phyloP scores from a whole-genome alignment of 306 rosid genomes.

The Alnus rubra region DNA sequence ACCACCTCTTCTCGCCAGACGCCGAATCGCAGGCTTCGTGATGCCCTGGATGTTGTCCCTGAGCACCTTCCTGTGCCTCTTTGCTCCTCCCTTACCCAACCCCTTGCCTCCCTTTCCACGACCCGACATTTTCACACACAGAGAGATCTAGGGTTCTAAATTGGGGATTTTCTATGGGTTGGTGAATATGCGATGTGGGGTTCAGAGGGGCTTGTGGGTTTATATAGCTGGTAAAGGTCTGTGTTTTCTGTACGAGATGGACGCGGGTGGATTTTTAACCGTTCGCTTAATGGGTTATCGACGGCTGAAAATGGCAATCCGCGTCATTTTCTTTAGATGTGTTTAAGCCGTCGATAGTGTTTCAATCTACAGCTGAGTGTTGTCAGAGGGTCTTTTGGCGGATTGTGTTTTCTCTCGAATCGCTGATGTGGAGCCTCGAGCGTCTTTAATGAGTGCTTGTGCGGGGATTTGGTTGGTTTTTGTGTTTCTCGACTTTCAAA shows the following conservation, averaged over 20 bases:
- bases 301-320: conserved; percentile 1
- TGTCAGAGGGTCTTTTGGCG: not conserved
- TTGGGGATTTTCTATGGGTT: accelerated
- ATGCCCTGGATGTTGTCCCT: conserved; percentile 45
- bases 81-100: conserved; percentile 55
- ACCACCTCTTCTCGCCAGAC: conserved; percentile 43
- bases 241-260: conserved; percentile 1
- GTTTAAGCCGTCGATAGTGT: not conserved
- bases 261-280: not conserved
- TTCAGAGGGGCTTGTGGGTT: accelerated
- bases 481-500: not conserved
- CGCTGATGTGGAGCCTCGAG: not conserved
- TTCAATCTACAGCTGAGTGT: not conserved
- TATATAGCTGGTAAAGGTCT: not conserved
- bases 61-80: conserved; percentile 48
- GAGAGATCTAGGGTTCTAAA: not conserved
- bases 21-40: conserved; percentile 45
- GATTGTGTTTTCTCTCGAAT: not conserved
- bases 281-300: not conserved
- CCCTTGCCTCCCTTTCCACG: conserved; percentile 61
- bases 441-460: not conserved
- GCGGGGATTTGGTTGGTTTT: not conserved
- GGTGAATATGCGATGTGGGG: not conserved
- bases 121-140: conserved; percentile 38
- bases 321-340: not conserved